Evolutionary conservation across 2,329 filamentous ascomycete species (phyloP), one percentile per base, ranked within the genome.

Genomic region (Cladophialophora psammophila): DNA sequence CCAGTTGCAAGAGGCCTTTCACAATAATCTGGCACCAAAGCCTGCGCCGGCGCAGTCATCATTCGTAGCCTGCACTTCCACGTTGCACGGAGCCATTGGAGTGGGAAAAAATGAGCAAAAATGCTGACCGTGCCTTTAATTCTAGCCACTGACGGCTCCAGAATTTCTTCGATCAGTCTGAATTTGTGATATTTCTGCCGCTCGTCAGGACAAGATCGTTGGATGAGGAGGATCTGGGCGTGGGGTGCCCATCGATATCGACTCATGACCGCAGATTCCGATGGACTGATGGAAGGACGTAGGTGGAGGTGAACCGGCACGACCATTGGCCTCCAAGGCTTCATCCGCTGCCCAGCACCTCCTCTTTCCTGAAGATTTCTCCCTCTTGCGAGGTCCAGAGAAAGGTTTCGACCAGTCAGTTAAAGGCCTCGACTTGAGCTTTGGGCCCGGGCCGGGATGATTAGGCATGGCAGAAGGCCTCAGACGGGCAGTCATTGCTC

Each of bases 61-160:
- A 69, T 69, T 69, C 54, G 67, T 54, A 55, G 36, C 56, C 57
- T 61, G 65, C 38, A 48, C 59, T 54, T 62, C 67, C 69, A 69
- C 69, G 69, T 72, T 59, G 65, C 69, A 72, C 67, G 54, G 63
- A 64, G 60, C 65, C 67, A 69, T 71, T 66, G 65, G 64, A 59
- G 56, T 64, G 64, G 58, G 54, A 60, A 59, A 9, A 55, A 20
- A 12, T 35, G 50, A 52, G 35, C 31, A 54, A 35, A 50, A 55
- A 63, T 60, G 65, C 60, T 71, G 63, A 67, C 68, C 50, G 58
- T 52, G 60, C 53, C 64, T 40, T 63, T 26, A 50, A 31, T 50
- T 31, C 45, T 31, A 50, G 45, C 45, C 45, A 50, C 45, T 50
- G 20, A 31, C 26, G 20, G 20, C 13, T 50, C 18, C 9, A 26